Evolutionary conservation across 2,329 filamentous ascomycete species (phyloP), one percentile per base, ranked within the genome.

Genomic region (Calonectria pauciramosa): DNA sequence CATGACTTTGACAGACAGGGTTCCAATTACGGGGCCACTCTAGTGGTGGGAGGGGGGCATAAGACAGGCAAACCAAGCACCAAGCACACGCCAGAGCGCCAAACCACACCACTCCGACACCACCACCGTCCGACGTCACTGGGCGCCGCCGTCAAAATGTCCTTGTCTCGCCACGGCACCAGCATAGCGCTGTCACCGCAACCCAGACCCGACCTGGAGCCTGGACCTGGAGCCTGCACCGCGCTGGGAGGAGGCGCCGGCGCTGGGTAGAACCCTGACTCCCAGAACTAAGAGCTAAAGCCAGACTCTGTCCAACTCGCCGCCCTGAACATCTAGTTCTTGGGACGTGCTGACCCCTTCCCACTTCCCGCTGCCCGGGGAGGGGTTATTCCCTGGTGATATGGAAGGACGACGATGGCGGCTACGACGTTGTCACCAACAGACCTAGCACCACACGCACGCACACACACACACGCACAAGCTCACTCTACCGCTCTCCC

Each of bases 71-170:
- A 59, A 36, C 64, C 51, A 72, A 72, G 70, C 59, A 68, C 69
- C 54, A 34, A 60, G 32, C 32, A 36, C 56, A 36, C 56, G 23
- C 56, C 56, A 56, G 38, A 23, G 44, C 66, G 66, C 54, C 68
- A 74, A 76, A 81, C 77, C 79, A 80, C 78, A 80, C 79, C 79
- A 80, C 76, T 68, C 68, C 79, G 77, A 80, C 79, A 80, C 79
- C 79, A 80, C 75, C 64, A 77, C 75, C 79, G 73, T 80, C 76
- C 73, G 78, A 80, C 77, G 72, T 75, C 71, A 70, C 75, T 73
- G 73, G 70, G 34, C 60, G 54, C 51, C 56, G 44, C 64, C 34
- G 44, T 63, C 34, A 30, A 32, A 59, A 23, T 60, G 34, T 49
- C 38, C 36, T 32, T 59, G 51, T 59, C 67, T 47, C 52, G 52